These are phyloP conservation scores for Aureobasidium namibiae DNA, from an alignment of 2,329 filamentous ascomycete genomes.

Conservation along the genomic window DNA sequence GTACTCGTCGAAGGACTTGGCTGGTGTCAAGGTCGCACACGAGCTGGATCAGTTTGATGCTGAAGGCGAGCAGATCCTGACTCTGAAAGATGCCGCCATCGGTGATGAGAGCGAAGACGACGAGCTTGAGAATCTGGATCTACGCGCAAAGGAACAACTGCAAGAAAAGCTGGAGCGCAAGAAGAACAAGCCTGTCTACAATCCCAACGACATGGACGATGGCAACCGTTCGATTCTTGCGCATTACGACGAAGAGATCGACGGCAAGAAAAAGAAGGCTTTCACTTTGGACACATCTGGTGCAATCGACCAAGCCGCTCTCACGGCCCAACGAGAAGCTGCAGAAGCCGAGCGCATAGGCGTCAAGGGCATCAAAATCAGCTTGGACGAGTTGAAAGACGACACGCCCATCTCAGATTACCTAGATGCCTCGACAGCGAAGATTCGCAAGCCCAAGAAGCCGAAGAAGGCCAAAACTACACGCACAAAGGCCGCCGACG, in stretches of 20 bases:
- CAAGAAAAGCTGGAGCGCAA: conserved; percentile 74
- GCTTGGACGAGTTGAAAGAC: conserved; percentile 61
- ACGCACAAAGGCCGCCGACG: conserved; percentile 58
- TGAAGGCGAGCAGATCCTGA: conserved; percentile 73
- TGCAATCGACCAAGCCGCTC: conserved; percentile 55
- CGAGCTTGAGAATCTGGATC: conserved; percentile 70
- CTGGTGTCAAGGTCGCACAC: conserved; percentile 86
- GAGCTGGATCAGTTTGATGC: conserved; percentile 75
- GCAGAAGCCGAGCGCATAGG: conserved; percentile 45
- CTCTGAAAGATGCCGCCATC: conserved; percentile 87
- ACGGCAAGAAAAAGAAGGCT: conserved; percentile 70
- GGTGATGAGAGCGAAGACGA: conserved; percentile 75
- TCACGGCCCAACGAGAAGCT: conserved; percentile 37
- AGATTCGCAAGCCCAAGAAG: conserved; percentile 90
- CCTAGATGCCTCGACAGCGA: conserved; percentile 74
- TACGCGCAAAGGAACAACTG: conserved; percentile 65
- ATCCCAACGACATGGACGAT: conserved; percentile 66
- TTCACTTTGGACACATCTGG: conserved; percentile 82
- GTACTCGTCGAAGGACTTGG: conserved; percentile 78
- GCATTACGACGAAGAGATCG: conserved; percentile 94
- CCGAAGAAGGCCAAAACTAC: conserved; percentile 66
- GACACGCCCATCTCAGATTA: conserved; percentile 76
- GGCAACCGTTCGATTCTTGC: conserved; percentile 62
- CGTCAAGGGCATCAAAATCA: conserved; percentile 61
- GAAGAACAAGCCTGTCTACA: conserved; percentile 83